Evolutionary conservation across 2,329 filamentous ascomycete species (phyloP), one percentile per base, ranked within the genome.

Genomic region (Aspergillus ibericus): DNA sequence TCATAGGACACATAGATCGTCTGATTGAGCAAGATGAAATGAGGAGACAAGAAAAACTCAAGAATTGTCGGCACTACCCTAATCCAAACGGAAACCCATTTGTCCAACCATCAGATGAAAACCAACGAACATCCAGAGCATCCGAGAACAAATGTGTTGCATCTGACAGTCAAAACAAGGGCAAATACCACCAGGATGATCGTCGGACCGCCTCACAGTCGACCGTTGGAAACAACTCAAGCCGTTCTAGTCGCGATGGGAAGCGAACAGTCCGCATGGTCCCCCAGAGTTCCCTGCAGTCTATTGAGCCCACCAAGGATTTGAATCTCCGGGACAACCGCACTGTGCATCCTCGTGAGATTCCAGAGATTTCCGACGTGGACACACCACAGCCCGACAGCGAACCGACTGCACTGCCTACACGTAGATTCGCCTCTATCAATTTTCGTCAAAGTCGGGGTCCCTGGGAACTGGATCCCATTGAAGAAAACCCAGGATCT

Each of bases 1-100:
- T 89, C 22, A 82, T 89, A 47, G 80, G 80, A 8, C 82, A 87
- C 61, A 77, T 88, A 12, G 84, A 87, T 70, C 79, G 80, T 16
- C 73, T 86, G 25, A 84, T 87, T 62, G 73, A 81, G 50, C 79
- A 75, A 52, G 70, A 73, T 12, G 61, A 68, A n/a, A 42, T 35
- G 3, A 59, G 55, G 22, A 59, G 63, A 35, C 59, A 32, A 7
- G 44, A 44, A 3, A 34, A 22, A 7, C n/a, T 18, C 12, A 38
- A 55, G 8, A 56, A 51, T 0, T 13, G 56, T 1, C 58, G 67
- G 2, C 58, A 62, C 10, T 56, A 47, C 10, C 40, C 51, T 12
- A 50, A 36, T 5, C 47, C 55, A 5, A 53, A 59, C 10, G 59
- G 59, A 6, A 69, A 71, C 36, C 62, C 65, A 9, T 63, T 65